These are phyloP conservation scores for Cyclotella choctawhatcheeana DNA, from an alignment of 108 stramenopile genomes.

Conservation along the genomic window DNA sequence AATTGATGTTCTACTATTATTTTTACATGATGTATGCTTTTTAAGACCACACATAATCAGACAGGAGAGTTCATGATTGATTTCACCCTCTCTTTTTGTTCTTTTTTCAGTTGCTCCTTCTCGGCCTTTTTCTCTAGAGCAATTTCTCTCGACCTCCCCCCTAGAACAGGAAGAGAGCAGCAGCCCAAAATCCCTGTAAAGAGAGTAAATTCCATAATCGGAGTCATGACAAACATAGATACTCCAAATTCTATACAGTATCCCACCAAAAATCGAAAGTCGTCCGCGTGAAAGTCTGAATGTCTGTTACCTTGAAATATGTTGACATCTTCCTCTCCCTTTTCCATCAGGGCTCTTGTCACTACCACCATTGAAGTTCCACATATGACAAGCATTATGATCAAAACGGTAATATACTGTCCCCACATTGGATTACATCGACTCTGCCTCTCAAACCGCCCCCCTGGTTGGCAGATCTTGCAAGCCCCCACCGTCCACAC, in stretches of 20 bases:
- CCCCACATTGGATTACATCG: conserved; percentile 39
- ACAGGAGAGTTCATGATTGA: conserved; percentile 10
- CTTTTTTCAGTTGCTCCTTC: conserved; percentile 4
- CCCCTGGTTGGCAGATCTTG: conserved; percentile 56
- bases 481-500: conserved; percentile 77
- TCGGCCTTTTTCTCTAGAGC: conserved; percentile 23
- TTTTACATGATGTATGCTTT: too few species aligned
- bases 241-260: conserved; percentile 68
- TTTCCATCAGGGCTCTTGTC: conserved; percentile 50
- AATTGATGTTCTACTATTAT: too few species aligned
- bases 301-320: conserved; percentile 2
- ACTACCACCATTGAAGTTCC: conserved; percentile 58
- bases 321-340: conserved; percentile 11
- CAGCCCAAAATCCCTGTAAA: conserved; percentile 69
- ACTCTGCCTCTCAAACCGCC: conserved; percentile 5
- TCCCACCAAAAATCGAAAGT: conserved; percentile 58
- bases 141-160: conserved; percentile 64
- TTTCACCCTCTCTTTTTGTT: not conserved
- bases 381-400: conserved; percentile 40
- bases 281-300: conserved; percentile 2
- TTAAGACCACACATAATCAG: not conserved
- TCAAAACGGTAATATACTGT: conserved; percentile 39
- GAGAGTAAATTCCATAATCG: conserved; percentile 61
- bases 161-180: conserved; percentile 48
- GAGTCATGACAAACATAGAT: conserved; percentile 66